Base-by-base conservation (phyloP, 768 basidiomycete species). In the Candolleomyces eurysporus region DNA sequence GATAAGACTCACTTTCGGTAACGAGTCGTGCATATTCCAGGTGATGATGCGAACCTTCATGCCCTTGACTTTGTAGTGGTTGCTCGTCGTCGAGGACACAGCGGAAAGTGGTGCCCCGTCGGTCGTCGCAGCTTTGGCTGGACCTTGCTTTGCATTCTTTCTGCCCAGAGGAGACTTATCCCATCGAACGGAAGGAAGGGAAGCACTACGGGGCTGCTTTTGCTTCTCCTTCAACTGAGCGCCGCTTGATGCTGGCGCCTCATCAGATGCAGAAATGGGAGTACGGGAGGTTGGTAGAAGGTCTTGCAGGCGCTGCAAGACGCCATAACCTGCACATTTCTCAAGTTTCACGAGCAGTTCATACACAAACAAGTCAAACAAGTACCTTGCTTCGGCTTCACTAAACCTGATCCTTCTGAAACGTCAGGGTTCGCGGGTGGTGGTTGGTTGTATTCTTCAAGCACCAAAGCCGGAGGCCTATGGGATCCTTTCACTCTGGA, bases 11-110 rank as follows among this genome's bases (percentile, higher is more conserved):
- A 86, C 90, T 82, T 90, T 92, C 32, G 91, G 91, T 5, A 92
- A 68, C 0, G 87, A 87, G 64, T 92, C 90, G 64, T 92, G 88
- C 91, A 93, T 93, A 64, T 92, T 93, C 91, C 91, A 93, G 42
- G 88, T 89, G 39, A 91, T 56, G 51, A 92, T 83, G 48, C 86
- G 76, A 43, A 91, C 75, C 68, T 92, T 92, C 49, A 92, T 75
- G 3, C 50, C 53, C 55, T 61, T 61, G 31, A 57, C 46, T 19
- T 56, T 46, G 5, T 43, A 43, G 42, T 43, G 42, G 13, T n/a
- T n/a, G n/a, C 42, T n/a, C 42, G n/a, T 43, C 42, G 58, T 8
- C 2, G 59, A n/a, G 16, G 48, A 49, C 22, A 19, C 48, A 11
- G 16, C 48, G 16, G 48, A 49, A 21, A 19, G 48, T 8, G 22